Conservation (phyloP, 2,329 filamentous ascomycete genomes). For the Exophiala sideris region DNA sequence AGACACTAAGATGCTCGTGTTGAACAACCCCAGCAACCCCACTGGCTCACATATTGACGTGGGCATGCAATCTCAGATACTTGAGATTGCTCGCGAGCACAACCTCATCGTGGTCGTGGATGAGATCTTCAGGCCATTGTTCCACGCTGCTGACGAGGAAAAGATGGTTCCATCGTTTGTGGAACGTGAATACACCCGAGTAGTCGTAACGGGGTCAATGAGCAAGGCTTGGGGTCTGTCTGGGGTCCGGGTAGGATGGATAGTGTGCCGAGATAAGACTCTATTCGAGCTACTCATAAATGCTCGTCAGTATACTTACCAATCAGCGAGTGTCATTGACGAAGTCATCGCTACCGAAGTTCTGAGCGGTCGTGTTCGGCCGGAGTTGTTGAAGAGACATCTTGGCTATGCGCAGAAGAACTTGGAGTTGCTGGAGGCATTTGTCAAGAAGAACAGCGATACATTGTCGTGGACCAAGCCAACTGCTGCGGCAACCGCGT, state of each 20-base stretch:
- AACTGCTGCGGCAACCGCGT: conserved; percentile 73
- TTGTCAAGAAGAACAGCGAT: conserved; percentile 56
- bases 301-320: conserved; percentile 79
- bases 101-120: conserved; percentile 69
- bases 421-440: conserved; percentile 60
- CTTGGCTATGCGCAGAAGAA: conserved; percentile 66
- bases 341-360: conserved; percentile 75
- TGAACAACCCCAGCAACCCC: conserved; percentile 80
- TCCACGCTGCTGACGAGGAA: conserved; percentile 58
- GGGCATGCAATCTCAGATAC: conserved; percentile 58
- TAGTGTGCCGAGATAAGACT: conserved; percentile 62
- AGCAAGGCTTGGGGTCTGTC: conserved; percentile 84
- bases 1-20: conserved; percentile 56
- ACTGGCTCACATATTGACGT: conserved; percentile 67
- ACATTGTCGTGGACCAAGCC: conserved; percentile 70
- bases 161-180: conserved; percentile 37
- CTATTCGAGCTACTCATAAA: conserved; percentile 63
- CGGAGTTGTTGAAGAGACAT: conserved; percentile 61
- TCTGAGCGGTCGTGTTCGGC: conserved; percentile 60
- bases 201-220: conserved; percentile 73
- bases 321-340: conserved; percentile 76
- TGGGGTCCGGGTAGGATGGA: conserved; percentile 79
- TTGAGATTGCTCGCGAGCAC: conserved; percentile 60
- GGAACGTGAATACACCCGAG: conserved; percentile 59
- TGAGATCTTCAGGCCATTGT: conserved; percentile 82